Evolutionary conservation across 1,284 basidiomycete genomes (phyloP).

Genomic region (Leccinum pachyderme): DNA sequence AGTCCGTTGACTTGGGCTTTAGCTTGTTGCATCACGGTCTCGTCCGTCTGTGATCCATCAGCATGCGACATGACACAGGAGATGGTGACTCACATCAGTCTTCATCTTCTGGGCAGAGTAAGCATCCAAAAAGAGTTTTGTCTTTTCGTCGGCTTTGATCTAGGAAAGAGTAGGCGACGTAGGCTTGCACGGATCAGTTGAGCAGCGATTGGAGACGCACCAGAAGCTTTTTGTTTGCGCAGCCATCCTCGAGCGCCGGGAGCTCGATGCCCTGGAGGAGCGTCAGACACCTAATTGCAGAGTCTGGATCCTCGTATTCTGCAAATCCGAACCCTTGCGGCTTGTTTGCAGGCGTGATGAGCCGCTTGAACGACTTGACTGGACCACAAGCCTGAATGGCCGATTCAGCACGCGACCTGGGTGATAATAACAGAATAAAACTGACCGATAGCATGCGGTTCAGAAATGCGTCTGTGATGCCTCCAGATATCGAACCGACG

Average conservation of each 20-base stretch:
- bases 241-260: constrained; percentile 82
- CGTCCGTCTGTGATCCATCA: constrained; percentile 51
- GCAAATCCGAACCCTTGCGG: constrained; percentile 96
- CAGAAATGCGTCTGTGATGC: constrained; percentile 80
- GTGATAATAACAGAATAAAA: constrained; percentile 12
- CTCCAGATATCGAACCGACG: constrained; percentile 93
- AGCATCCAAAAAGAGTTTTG: constrained; percentile 80
- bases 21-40: constrained; percentile 48
- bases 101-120: constrained; percentile 77
- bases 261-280: constrained; percentile 85
- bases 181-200: constrained; percentile 35
- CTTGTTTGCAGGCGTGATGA: constrained; percentile 86
- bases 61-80: background rate
- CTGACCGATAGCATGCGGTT: constrained; percentile 76
- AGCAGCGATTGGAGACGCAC: constrained; percentile 48
- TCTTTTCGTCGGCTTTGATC: constrained; percentile 95
- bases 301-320: constrained; percentile 87
- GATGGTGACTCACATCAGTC: constrained; percentile 57
- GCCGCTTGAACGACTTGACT: constrained; percentile 84
- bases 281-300: constrained; percentile 77
- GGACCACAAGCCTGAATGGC: constrained; percentile 79
- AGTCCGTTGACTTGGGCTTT: constrained; percentile 55
- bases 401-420: background rate
- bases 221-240: constrained; percentile 82
- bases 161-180: constrained; percentile 37